Conservation (phyloP, 805 yeast genomes). For the Saitoella complicata region DNA sequence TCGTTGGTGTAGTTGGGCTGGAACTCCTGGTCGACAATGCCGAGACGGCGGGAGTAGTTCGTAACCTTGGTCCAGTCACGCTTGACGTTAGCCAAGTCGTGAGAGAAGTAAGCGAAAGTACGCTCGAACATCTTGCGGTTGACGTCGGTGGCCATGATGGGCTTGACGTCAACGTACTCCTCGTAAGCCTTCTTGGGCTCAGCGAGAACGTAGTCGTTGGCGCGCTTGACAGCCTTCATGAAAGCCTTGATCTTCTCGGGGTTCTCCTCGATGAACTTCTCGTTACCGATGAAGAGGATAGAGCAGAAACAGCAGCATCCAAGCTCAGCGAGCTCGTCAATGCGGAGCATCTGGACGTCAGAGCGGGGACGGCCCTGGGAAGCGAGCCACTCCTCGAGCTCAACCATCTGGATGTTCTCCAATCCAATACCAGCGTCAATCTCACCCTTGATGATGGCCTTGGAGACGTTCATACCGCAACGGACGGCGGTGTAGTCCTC, state of each 20-base stretch:
- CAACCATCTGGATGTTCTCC: conserved; percentile 44
- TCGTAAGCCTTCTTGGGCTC: conserved; percentile 32
- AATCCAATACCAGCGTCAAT: conserved; percentile 45
- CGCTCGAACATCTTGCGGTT: conserved; percentile 33
- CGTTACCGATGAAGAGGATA: conserved; percentile 37
- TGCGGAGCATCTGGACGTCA: conserved; percentile 41
- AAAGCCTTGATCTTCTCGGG: conserved; percentile 31
- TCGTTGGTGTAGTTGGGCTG: conserved; percentile 36
- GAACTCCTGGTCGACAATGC: conserved; percentile 34
- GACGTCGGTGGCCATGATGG: conserved; percentile 28
- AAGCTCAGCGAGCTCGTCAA: conserved; percentile 37
- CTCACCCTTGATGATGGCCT: conserved; percentile 36
- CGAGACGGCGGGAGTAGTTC: conserved; percentile 37
- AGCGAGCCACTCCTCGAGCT: conserved; percentile 34
- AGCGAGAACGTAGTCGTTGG: conserved; percentile 32
- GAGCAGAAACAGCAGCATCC: conserved; percentile 48
- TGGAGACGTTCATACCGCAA: conserved; percentile 46
- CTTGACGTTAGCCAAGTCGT: conserved; percentile 34
- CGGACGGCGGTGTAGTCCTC: conserved; percentile 40
- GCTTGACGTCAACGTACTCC: conserved; percentile 32
- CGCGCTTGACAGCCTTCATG: conserved; percentile 33
- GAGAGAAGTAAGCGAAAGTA: conserved; percentile 40
- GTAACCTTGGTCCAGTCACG: conserved; percentile 44
- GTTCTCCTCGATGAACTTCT: conserved; percentile 30
- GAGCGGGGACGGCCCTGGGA: conserved; percentile 27